These are phyloP conservation scores for Brettanomyces nanus DNA, from an alignment of 805 yeast species.

Conservation along the genomic window DNA sequence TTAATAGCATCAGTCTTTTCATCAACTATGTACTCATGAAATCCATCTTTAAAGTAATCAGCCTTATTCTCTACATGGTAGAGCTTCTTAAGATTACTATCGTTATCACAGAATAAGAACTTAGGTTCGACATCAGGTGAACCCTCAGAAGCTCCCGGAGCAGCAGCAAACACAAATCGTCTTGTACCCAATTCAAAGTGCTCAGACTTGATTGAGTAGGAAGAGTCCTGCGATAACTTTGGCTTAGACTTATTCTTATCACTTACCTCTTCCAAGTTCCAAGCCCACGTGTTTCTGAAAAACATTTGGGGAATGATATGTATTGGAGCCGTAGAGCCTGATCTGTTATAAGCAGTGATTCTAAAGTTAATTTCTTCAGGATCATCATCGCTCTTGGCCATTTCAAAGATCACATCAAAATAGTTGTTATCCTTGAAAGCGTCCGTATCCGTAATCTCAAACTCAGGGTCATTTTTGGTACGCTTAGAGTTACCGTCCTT, in stretches of 20 bases:
- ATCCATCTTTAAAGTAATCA: slow-evolving; percentile 75
- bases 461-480: slow-evolving; percentile 63
- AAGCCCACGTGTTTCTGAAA: slow-evolving; percentile 89
- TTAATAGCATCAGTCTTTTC: slow-evolving; percentile 55
- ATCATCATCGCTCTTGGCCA: slow-evolving; percentile 78
- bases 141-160: slow-evolving; percentile 62
- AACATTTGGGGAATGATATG: slow-evolving; percentile 79
- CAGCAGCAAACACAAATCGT: slow-evolving; percentile 67
- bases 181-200: slow-evolving; percentile 65
- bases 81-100: slow-evolving; percentile 64
- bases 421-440: slow-evolving; percentile 63
- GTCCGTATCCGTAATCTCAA: slow-evolving; percentile 76
- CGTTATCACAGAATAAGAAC: slow-evolving; percentile 82
- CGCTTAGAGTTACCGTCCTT: slow-evolving; percentile 60
- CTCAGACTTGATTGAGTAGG: slow-evolving; percentile 45
- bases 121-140: slow-evolving; percentile 66
- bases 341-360: slow-evolving; percentile 80
- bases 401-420: slow-evolving; percentile 82
- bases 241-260: slow-evolving; percentile 39
- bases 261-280: slow-evolving; percentile 56
- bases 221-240: slow-evolving; percentile 31
- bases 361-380: slow-evolving; percentile 77
- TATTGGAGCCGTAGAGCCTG: slow-evolving; percentile 77
- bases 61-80: slow-evolving; percentile 56
- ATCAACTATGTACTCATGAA: slow-evolving; percentile 73